A percentile compares a stretch with the other conserved stretches of the same genome.
phyloP scores from a whole-genome alignment of 805 yeast species.

The Yamadazyma sp. region DNA sequence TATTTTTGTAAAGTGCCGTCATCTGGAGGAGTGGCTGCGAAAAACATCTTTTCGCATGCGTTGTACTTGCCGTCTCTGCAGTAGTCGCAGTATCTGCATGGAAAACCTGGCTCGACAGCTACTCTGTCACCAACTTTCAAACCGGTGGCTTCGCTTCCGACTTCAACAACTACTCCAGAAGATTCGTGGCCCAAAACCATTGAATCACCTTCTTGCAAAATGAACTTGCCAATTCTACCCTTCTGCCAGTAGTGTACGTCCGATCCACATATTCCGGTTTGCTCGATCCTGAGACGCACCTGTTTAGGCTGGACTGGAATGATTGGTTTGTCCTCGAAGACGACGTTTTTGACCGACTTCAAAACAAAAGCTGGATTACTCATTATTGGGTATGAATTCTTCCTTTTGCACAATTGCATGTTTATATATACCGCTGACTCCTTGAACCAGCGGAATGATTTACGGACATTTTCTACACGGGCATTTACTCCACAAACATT shows the following conservation, averaged over 20 bases:
- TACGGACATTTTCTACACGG: not conserved
- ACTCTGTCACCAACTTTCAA: conserved; percentile 47
- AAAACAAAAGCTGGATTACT: conserved; percentile 19
- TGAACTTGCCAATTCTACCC: conserved; percentile 29
- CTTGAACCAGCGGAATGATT: not conserved
- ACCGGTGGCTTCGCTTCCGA: conserved; percentile 50
- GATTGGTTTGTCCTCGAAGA: conserved; percentile 17
- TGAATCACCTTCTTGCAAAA: conserved; percentile 27
- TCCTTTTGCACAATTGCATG: not conserved
- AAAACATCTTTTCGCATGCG: conserved; percentile 20
- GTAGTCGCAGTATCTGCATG: conserved; percentile 39
- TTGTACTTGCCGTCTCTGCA: conserved; percentile 24
- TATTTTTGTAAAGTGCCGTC: conserved; percentile 21
- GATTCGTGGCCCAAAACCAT: conserved; percentile 48
- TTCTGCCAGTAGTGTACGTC: conserved; percentile 24
- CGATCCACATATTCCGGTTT: conserved; percentile 24
- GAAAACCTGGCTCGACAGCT: conserved; percentile 55
- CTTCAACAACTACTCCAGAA: conserved; percentile 46
- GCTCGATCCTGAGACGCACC: conserved; percentile 21
- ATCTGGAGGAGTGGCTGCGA: conserved; percentile 24
- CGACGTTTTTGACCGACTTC: conserved; percentile 16
- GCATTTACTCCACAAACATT: too few species aligned
- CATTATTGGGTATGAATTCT: conserved; percentile 6
- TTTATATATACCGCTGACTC: conserved; percentile 2
- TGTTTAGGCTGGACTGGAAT: conserved; percentile 18